Evolutionary conservation across 2,329 filamentous ascomycete species (phyloP).

Genomic region (Camillea tinctor): DNA sequence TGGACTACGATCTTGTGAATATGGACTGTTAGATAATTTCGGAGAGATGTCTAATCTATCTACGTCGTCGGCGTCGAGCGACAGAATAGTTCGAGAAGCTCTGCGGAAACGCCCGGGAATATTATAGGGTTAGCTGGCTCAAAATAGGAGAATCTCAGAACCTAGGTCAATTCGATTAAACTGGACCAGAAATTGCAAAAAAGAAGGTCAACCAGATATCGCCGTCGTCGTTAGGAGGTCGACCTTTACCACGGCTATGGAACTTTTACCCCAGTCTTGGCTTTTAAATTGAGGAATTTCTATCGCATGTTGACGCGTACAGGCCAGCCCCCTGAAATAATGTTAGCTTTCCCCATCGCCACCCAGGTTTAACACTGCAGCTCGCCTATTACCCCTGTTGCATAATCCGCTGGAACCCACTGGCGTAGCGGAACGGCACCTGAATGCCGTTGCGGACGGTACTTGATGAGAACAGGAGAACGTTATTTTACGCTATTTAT

Average conservation of each 20-base stretch:
- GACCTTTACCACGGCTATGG: background rate
- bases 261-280: background rate
- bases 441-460: background rate
- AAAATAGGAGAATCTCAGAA: background rate
- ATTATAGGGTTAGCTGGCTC: background rate
- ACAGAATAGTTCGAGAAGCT: background rate
- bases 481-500: background rate
- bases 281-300: background rate
- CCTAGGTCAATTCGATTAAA: background rate
- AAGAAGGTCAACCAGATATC: background rate
- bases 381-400: background rate
- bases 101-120: background rate
- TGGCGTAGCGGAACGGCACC: background rate
- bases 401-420: background rate
- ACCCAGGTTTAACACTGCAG: background rate
- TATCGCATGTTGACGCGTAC: background rate
- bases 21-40: background rate
- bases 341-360: background rate
- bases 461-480: background rate
- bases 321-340: background rate
- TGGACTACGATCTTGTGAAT: background rate
- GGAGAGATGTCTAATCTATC: background rate
- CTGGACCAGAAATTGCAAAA: background rate
- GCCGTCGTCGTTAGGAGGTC: too few species aligned
- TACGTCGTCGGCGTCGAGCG: background rate